A percentile compares a stretch with the other conserved stretches of the same genome.
phyloP scores from a whole-genome alignment of 1,284 basidiomycete species.

The Leccinum glutinopallens region DNA sequence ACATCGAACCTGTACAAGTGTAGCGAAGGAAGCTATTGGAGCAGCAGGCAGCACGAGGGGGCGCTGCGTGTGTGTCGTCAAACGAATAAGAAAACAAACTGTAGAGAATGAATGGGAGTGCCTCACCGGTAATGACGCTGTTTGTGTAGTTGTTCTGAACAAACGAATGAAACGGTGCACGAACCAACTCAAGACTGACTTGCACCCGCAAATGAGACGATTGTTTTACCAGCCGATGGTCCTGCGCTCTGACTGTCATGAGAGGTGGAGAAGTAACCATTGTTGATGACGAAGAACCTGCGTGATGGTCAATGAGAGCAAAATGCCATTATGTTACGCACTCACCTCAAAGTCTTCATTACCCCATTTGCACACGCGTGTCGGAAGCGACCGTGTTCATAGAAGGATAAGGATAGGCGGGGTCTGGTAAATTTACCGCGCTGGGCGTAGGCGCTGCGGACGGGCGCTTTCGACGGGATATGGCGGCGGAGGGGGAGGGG shows the following conservation, averaged over 20 bases:
- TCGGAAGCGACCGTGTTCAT: not conserved
- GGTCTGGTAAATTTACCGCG: not conserved
- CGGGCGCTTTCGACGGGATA: too few relatives aligned
- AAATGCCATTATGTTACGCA: not conserved
- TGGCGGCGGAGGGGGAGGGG: too few relatives aligned
- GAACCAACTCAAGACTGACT: too few relatives aligned
- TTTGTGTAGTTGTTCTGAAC: not conserved
- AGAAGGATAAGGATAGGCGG: not conserved
- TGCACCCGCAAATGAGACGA: not conserved
- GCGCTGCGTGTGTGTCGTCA: not conserved
- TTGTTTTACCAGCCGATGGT: not conserved
- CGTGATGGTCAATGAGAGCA: not conserved
- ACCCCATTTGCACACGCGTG: not conserved
- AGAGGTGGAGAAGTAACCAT: not conserved
- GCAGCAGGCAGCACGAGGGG: too few relatives aligned
- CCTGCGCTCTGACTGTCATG: not conserved
- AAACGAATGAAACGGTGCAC: not conserved
- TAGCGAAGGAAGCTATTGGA: too few relatives aligned
- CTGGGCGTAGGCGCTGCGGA: not conserved
- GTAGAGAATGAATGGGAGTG: not conserved
- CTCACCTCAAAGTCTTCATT: not conserved
- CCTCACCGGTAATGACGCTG: not conserved
- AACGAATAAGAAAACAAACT: not conserved
- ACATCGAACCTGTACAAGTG: too few relatives aligned
- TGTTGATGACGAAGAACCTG: conserved; percentile 1